Evolutionary conservation across 2,329 filamentous ascomycete species (phyloP), one percentile per base, ranked within the genome.

Genomic region (Pseudopyrenochaeta lycopersici): DNA sequence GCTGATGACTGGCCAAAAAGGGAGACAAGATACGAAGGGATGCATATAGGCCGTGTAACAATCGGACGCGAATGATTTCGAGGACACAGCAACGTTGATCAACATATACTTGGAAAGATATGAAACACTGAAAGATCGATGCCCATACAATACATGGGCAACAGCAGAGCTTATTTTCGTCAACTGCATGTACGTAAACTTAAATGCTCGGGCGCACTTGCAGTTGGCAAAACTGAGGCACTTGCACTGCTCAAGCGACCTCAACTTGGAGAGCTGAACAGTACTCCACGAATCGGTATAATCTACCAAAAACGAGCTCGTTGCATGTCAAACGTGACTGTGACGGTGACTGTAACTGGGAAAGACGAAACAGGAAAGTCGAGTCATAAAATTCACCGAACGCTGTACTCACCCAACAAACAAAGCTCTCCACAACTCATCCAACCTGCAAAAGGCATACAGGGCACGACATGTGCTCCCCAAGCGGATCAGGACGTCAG

Each of bases 391-490:
- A 3, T 38, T 39, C 30, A 54, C 41, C 54, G 40, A 45, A 32
- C 48, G 38, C 40, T 46, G 52, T 46, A 87, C 91, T 86, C 87
- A 97, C 92, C 87, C 85, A 60, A 96, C 82, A 67, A 94, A 96
- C 17, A 97, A 76, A 15, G 87, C 77, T 76, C 95, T 93, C 94
- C 94, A 98, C 31, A 97, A 75, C 67, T 98, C 94, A 60, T 97
- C 94, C 42, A 86, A 86, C 44, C 88, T 83, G 49, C 89, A 90
- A 72, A 94, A 96, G 1, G 92, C 93, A 80, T 92, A 94, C 14
- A 98, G 78, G 47, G 91, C 92, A 73, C 88, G 91, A 80, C 93
- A 97, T 5, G 92, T 90, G 49, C 85, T 84, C 7, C 92, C 91
- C 36, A 98, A 78, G 7, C 76, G 78, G 50, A 88, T 76, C 46